Conservation (phyloP, 106 monocot species). For the Alisma plantagoaquatica region DNA sequence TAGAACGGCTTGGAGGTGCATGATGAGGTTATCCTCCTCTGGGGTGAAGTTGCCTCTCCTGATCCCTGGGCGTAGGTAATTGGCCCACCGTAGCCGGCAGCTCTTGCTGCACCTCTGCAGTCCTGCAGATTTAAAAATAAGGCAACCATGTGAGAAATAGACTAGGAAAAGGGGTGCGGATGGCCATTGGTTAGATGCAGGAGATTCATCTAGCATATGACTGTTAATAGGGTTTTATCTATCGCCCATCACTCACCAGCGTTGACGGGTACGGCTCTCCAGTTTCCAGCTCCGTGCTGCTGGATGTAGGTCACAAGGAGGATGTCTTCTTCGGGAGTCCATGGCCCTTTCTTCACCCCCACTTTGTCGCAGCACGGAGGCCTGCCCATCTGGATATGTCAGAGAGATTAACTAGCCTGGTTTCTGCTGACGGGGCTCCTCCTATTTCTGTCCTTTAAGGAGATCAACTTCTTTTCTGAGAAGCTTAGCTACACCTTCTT, state of each 20-base stretch:
- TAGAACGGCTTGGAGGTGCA: slow-evolving; percentile 28
- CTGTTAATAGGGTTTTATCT: neutral
- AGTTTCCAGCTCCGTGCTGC: slow-evolving; percentile 34
- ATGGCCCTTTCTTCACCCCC: slow-evolving; percentile 38
- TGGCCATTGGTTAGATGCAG: neutral
- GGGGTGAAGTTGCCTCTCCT: slow-evolving; percentile 22
- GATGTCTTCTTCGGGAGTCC: slow-evolving; percentile 44
- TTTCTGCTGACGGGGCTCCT: too few species aligned
- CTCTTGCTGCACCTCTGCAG: slow-evolving; percentile 27
- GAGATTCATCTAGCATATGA: neutral
- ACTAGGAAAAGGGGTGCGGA: neutral
- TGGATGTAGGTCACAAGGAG: slow-evolving; percentile 32
- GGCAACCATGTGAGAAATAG: neutral
- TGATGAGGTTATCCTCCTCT: slow-evolving; percentile 25
- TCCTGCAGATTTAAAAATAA: slow-evolving; percentile 4
- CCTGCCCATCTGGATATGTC: slow-evolving; percentile 30
- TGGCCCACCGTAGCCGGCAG: slow-evolving; percentile 29
- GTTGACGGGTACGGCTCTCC: slow-evolving; percentile 28
- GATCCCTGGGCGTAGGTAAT: slow-evolving; percentile 29
- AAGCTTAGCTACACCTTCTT: neutral
- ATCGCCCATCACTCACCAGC: slow-evolving; percentile 11
- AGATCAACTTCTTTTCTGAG: too few species aligned
- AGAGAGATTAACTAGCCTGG: too few species aligned
- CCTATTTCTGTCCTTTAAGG: too few species aligned
- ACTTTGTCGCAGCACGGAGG: slow-evolving; percentile 25